These are phyloP conservation scores for Cytospora chrysosperma DNA, from an alignment of 2,329 filamentous ascomycete species.

Conservation along the genomic window DNA sequence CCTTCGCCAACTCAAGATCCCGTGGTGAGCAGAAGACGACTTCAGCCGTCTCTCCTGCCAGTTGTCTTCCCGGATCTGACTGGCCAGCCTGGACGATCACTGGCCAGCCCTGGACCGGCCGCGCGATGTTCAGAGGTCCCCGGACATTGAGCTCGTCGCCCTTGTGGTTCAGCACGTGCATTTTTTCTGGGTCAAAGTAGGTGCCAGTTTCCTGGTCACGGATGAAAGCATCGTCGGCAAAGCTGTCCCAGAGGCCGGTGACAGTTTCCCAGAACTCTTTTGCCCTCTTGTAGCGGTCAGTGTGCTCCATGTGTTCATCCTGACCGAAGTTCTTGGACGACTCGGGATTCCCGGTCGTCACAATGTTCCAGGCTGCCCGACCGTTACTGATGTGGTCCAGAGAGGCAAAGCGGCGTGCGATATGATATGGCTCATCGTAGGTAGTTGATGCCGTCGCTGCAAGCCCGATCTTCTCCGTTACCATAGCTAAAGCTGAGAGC, in stretches of 20 bases:
- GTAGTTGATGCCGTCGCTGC: slow-evolving; percentile 55
- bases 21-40: slow-evolving; percentile 51
- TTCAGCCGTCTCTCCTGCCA: slow-evolving; percentile 54
- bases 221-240: slow-evolving; percentile 55
- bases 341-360: slow-evolving; percentile 53
- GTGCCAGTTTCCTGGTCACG: slow-evolving; percentile 47
- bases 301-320: slow-evolving; percentile 49
- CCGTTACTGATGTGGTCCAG: slow-evolving; percentile 52
- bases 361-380: slow-evolving; percentile 54
- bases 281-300: slow-evolving; percentile 50
- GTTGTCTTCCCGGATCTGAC: slow-evolving; percentile 49
- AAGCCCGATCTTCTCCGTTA: slow-evolving; percentile 50
- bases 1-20: slow-evolving; percentile 45
- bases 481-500: slow-evolving; percentile 47
- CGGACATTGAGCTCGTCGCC: slow-evolving; percentile 47
- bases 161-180: slow-evolving; percentile 52
- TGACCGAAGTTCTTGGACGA: slow-evolving; percentile 51
- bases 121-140: slow-evolving; percentile 51
- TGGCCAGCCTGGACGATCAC: slow-evolving; percentile 56
- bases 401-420: slow-evolving; percentile 53
- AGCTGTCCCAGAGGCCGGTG: slow-evolving; percentile 51
- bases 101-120: slow-evolving; percentile 54
- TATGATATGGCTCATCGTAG: slow-evolving; percentile 54
- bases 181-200: slow-evolving; percentile 50
- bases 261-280: slow-evolving; percentile 54